Percentiles rank a stretch among this genome's conserved stretches.
These are phyloP conservation scores for Penium margaritaceum DNA, from an alignment of 139 green algal genomes.

Conservation along the genomic window DNA sequence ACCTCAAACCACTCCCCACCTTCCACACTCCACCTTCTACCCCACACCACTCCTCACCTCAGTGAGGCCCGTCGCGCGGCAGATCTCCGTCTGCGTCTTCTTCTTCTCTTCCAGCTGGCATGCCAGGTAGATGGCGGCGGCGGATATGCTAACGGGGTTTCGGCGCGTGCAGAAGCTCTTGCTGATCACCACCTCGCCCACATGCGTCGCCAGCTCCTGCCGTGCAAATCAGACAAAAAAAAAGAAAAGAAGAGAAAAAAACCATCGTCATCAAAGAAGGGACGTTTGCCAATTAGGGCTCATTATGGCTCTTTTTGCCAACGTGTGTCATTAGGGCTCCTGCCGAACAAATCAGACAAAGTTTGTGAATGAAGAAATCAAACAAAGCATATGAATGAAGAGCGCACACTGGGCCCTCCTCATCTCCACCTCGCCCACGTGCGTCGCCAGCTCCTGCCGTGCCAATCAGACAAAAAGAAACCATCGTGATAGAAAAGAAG, in stretches of 20 bases:
- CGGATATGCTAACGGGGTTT: constrained; percentile 37
- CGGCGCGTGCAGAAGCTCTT: constrained; percentile 33
- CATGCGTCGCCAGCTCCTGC: constrained; percentile 34
- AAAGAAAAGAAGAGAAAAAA: background rate
- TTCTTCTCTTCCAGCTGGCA: constrained; percentile 34
- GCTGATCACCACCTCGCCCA: constrained; percentile 31
- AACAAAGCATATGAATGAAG: too few relatives aligned
- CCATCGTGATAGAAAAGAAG: background rate
- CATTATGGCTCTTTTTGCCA: too few relatives aligned
- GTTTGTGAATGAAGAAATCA: too few relatives aligned
- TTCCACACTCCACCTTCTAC: background rate
- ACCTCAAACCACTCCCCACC: background rate
- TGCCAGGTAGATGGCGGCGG: constrained; percentile 31
- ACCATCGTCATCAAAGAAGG: too few relatives aligned
- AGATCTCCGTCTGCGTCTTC: constrained; percentile 34
- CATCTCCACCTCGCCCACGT: constrained; percentile 30
- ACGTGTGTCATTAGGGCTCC: too few relatives aligned
- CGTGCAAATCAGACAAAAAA: too few relatives aligned
- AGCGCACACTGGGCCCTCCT: too few relatives aligned
- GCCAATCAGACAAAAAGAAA: background rate
- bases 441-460: constrained; percentile 36
- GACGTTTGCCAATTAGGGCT: too few relatives aligned
- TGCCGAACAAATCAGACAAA: too few relatives aligned
- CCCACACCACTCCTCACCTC: constrained; percentile 13
- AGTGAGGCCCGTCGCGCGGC: constrained; percentile 31